Conservation (phyloP, 176 grass and related monocot genomes). For the Carex cristatella region DNA sequence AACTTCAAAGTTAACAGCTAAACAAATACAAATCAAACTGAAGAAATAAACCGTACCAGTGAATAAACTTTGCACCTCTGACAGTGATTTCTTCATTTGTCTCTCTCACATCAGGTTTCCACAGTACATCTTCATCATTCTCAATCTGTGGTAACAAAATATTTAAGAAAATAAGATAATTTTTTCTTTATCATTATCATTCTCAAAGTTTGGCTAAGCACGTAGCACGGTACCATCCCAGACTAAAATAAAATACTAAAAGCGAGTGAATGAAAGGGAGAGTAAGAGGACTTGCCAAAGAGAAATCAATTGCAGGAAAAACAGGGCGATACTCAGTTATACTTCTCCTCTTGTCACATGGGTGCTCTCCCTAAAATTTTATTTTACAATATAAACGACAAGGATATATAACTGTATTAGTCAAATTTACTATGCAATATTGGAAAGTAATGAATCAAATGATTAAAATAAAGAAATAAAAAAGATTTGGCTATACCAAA, state of each 20-base stretch:
- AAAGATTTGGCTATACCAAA: conserved; percentile 6
- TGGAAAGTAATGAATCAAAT: not conserved
- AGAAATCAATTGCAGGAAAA: conserved; percentile 94
- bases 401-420: not conserved
- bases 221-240: not conserved
- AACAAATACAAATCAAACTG: conserved; percentile 11
- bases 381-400: conserved; percentile 19
- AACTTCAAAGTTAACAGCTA: not conserved
- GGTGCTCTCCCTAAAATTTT: conserved; percentile 57
- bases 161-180: not conserved
- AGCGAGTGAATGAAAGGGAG: not conserved
- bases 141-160: conserved; percentile 40
- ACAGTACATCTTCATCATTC: conserved; percentile 82
- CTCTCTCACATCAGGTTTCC: conserved; percentile 71
- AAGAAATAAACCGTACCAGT: conserved; percentile 45
- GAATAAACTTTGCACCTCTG: conserved; percentile 78
- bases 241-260: not conserved
- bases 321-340: conserved; percentile 59
- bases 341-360: conserved; percentile 91
- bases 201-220: not conserved
- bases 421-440: not conserved
- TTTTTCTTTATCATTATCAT: not conserved
- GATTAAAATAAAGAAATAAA: conserved; percentile 1
- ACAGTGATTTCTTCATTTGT: conserved; percentile 42
- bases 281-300: conserved; percentile 54